A percentile compares a stretch with the other conserved stretches of the same genome.
Evolutionary conservation across 805 yeast genomes (phyloP).

Genomic region (Metschnikowia rubicola): DNA sequence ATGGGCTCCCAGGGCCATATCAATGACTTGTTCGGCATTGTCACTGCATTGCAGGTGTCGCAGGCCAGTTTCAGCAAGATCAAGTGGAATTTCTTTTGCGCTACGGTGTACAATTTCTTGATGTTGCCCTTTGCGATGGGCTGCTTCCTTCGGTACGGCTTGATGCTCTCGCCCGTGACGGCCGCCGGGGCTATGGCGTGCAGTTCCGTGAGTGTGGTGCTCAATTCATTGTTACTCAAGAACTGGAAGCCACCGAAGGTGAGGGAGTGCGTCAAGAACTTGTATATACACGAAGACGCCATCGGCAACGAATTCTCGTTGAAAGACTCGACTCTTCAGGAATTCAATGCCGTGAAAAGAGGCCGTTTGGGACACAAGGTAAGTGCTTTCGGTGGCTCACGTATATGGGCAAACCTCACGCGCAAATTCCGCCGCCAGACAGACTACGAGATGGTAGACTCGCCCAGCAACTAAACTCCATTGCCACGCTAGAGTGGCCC

Average conservation of each 20-base stretch:
- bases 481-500: neutral
- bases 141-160: conserved; percentile 69
- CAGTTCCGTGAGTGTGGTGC: conserved; percentile 84
- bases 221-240: conserved; percentile 71
- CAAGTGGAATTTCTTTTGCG: conserved; percentile 82
- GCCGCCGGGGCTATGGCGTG: conserved; percentile 94
- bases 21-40: conserved; percentile 45
- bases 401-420: conserved; percentile 1
- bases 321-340: conserved; percentile 11
- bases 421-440: neutral
- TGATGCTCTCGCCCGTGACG: conserved; percentile 78
- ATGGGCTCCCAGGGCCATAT: conserved; percentile 36
- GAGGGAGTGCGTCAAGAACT: conserved; percentile 1
- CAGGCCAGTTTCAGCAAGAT: conserved; percentile 67
- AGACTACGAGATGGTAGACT: conserved; percentile 8
- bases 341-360: conserved; percentile 12
- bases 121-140: conserved; percentile 97
- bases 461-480: conserved; percentile 1
- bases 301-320: conserved; percentile 13
- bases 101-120: conserved; percentile 73
- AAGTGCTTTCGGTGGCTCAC: neutral
- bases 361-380: conserved; percentile 1
- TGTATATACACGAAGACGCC: conserved; percentile 6
- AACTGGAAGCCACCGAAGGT: conserved; percentile 48
- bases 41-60: conserved; percentile 65